phyloP scores from a whole-genome alignment of 2,329 filamentous ascomycete genomes.

The Diaporthe aspalathi region DNA sequence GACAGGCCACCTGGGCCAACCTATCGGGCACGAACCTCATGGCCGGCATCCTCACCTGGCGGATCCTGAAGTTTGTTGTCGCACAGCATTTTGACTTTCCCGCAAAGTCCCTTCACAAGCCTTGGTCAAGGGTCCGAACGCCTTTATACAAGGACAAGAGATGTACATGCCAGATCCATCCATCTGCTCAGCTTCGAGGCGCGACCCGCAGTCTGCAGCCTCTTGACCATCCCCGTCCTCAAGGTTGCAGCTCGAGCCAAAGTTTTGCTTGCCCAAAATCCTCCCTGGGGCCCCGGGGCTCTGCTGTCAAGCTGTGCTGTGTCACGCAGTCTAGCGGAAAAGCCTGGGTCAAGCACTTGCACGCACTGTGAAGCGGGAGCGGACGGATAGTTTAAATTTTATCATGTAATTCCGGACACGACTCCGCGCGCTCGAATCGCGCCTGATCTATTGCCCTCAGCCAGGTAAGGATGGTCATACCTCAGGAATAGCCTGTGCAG shows the following conservation, averaged over 20 bases:
- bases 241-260: neutral
- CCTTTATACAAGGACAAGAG: neutral
- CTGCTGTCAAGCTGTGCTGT: slow-evolving; percentile 1
- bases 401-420: neutral
- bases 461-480: neutral
- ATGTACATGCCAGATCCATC: neutral
- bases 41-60: slow-evolving; percentile 5
- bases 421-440: neutral
- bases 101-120: slow-evolving; percentile 16
- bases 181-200: neutral
- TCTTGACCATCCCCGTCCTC: neutral
- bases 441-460: neutral
- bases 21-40: slow-evolving; percentile 23
- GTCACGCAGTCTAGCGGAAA: neutral
- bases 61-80: slow-evolving; percentile 20
- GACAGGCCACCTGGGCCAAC: slow-evolving; percentile 6
- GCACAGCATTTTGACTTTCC: slow-evolving; percentile 15
- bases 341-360: neutral
- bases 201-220: neutral
- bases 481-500: neutral
- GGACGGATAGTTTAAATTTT: neutral
- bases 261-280: neutral
- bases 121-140: slow-evolving; percentile 26
- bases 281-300: neutral
- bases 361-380: neutral